A percentile compares a stretch with the other conserved stretches of the same genome.
Conservation (phyloP, 2,329 filamentous ascomycete genomes). For the Cephalotrichum gorgonifer region DNA sequence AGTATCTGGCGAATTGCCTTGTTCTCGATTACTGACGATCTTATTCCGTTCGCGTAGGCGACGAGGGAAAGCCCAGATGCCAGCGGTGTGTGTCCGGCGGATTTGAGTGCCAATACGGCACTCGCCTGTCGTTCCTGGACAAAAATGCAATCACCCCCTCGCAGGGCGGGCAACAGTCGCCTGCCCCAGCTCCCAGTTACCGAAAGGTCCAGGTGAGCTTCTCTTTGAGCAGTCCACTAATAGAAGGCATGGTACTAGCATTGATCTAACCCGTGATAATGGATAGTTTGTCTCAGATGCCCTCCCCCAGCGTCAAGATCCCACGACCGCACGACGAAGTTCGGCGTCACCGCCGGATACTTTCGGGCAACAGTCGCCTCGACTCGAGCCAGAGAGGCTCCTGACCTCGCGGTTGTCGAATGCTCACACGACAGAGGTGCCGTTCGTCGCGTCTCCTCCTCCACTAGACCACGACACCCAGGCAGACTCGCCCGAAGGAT, state of each 20-base stretch:
- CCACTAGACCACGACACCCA: too few species aligned
- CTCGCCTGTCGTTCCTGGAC: constrained; percentile 33
- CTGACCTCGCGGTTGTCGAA: neutral
- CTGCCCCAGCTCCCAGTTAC: neutral
- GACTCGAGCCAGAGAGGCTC: neutral
- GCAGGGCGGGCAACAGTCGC: neutral
- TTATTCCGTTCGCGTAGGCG: constrained; percentile 23
- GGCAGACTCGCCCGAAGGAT: neutral
- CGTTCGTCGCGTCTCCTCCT: too few species aligned
- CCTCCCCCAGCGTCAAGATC: neutral
- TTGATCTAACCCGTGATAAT: neutral
- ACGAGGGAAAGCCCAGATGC: constrained; percentile 38
- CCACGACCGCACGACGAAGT: neutral
- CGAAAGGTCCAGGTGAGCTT: neutral
- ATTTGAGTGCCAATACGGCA: constrained; percentile 37
- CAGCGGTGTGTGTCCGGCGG: constrained; percentile 33
- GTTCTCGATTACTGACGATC: too few species aligned
- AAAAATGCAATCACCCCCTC: constrained; percentile 26
- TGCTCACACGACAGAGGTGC: neutral
- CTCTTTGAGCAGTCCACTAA: neutral
- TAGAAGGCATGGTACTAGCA: too few species aligned
- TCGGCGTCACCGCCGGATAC: neutral
- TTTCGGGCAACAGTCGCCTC: neutral
- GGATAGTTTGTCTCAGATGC: neutral
- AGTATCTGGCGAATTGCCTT: too few species aligned